Evolutionary conservation across 352 stramenopile species (phyloP), one percentile per base, ranked within the genome.

Genomic region (Pythium sp.): DNA sequence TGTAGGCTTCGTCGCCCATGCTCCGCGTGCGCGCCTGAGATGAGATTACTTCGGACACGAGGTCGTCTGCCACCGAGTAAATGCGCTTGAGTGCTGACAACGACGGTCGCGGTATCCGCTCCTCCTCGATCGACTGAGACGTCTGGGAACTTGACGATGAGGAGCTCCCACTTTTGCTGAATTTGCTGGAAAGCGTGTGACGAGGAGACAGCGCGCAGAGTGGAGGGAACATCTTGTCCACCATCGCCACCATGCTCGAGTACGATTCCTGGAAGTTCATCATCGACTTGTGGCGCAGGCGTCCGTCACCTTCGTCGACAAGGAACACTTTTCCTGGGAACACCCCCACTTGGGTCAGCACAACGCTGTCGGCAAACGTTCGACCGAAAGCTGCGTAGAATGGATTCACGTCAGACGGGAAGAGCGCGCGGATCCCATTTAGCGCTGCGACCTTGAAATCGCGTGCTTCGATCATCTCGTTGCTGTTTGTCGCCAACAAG

Each of bases 371-470:
- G 2, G 71, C 76, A 26, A 82, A 63, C 2, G 74, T 89, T 30
- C 81, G 90, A 30, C 87, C 85, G 64, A 97, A 95, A 6, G 84
- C 87, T 2, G 87, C 86, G 68, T 93, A 93, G 65, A 95, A 96
- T 20, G 89, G 85, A 56, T 92, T 93, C 36, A 92, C 76, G 34
- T 93, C 86, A 28, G 75, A 46, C 7, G 86, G 86, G 65, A 95
- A 97, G 2, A 94, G 74, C 15, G 70, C 76, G 20, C 80, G 78
- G 36, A 96, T 65, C 8, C 80, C 81, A 32, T 78, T 80, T 22
- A 97, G 72, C 8, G 84, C 87, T 9, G 76, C 74, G 22, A 89
- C 73, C 62, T 93, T 90, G 70, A 95, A 93, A 9, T 85, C 74
- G 18, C 84, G 70, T 1, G 81, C 77, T 56, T 86, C 74, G 38